Base-by-base conservation (phyloP, 805 yeast species). In the Yamadazyma tumulicola region DNA sequence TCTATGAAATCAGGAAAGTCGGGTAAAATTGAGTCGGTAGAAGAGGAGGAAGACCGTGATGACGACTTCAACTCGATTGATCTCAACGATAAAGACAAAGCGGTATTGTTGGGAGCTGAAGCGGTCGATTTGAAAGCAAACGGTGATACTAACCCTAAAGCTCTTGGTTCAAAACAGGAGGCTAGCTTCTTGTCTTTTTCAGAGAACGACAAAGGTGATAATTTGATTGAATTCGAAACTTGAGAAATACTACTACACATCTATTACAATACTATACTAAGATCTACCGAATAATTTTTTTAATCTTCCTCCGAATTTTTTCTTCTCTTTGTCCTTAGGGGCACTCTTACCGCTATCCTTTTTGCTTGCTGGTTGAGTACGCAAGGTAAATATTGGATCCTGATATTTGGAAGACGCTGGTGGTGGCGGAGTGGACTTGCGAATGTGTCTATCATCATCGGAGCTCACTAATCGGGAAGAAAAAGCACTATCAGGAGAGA, bases 1-100 rank as follows among this genome's bases (percentile, higher is more conserved):
- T 68, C 66, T n/a, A 42, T 49, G 12, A 56, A 51, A 33, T 52
- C 66, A 11, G 35, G 50, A 11, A 49, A 50, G 32, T 41, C 54
- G 43, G 41, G 27, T 41, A 37, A 35, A 19, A 10, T 12, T 6
- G 38, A 37, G 11, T 51, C 46, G 4, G 59, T 54, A 12, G 77
- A 73, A 12, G 59, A 56, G 14, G 77, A 73, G n/a, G 79, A 74
- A 18, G 73, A 64, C 31, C 46, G 65, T 20, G 77, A 73, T 38
- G 73, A 68, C 38, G 75, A 68, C 38, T 63, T 67, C 31, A 61
- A 67, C 6, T 55, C 56, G 13, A 60, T 60, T 21, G 55, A 67
- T 4, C 58, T 66, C 7, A 64, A 64, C 37, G 69, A 63, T 23
- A 59, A 54, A 19, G 77, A 71, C 40, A 67, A 66, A 42, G 79